Conservation (phyloP, 345 rosid genomes). For the Erucastrum elatum region DNA sequence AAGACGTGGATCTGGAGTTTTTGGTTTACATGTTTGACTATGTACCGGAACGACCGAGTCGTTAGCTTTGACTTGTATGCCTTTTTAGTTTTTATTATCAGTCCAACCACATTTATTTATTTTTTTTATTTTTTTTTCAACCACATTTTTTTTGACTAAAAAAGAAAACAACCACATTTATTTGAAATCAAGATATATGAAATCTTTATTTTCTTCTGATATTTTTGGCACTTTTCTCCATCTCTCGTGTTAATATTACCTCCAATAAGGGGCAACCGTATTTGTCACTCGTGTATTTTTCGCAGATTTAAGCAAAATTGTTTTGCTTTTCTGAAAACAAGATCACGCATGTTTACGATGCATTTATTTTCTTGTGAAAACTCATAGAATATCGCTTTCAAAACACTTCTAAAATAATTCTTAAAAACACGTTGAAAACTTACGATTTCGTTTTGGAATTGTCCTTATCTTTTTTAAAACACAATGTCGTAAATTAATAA, state of each 20-base stretch:
- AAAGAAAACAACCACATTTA: too few species aligned
- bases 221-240: constrained; percentile 6
- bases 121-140: too few species aligned
- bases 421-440: too few species aligned
- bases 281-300: neutral
- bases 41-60: constrained; percentile 57
- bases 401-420: too few species aligned
- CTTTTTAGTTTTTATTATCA: constrained; percentile 3
- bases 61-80: constrained; percentile 44
- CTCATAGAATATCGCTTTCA: too few species aligned
- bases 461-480: too few species aligned
- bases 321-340: neutral
- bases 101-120: neutral
- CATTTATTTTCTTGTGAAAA: too few species aligned
- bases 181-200: too few species aligned
- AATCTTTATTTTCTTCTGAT: neutral
- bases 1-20: constrained; percentile 24
- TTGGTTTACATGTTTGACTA: constrained; percentile 49
- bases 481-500: too few species aligned
- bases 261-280: neutral
- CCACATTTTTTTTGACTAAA: too few species aligned
- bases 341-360: constrained; percentile 13
- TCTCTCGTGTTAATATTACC: constrained; percentile 31
- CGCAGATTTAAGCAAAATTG: neutral
- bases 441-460: too few species aligned